Evolutionary conservation across 2,329 filamentous ascomycete genomes (phyloP).

Genomic region (Cordyceps farinosa): DNA sequence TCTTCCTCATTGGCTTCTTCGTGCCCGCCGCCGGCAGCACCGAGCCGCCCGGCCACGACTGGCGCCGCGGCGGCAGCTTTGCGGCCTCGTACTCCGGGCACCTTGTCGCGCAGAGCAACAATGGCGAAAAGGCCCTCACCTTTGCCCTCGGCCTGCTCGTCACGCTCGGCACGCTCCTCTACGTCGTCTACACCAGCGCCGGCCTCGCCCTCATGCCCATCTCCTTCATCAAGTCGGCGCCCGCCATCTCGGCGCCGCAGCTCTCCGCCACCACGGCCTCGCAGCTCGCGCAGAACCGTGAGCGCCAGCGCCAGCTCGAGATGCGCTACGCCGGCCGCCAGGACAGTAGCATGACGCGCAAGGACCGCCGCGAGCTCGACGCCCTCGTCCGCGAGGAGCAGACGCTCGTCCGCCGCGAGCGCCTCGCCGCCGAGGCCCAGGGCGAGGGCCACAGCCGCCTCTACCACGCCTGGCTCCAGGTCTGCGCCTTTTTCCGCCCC

Average conservation of each 20-base stretch:
- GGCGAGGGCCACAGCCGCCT: slow-evolving; percentile 74
- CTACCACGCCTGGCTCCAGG: slow-evolving; percentile 72
- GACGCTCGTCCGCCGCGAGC: slow-evolving; percentile 83
- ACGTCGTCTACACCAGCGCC: slow-evolving; percentile 82
- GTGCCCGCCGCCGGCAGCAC: slow-evolving; percentile 72
- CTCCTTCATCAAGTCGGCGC: slow-evolving; percentile 86
- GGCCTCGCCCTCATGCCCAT: slow-evolving; percentile 87
- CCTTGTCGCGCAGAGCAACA: slow-evolving; percentile 73
- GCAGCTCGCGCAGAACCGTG: slow-evolving; percentile 81
- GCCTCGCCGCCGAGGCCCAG: slow-evolving; percentile 76
- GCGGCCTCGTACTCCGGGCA: slow-evolving; percentile 86
- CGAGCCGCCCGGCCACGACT: slow-evolving; percentile 58
- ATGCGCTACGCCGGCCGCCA: slow-evolving; percentile 74
- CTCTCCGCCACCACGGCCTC: slow-evolving; percentile 73
- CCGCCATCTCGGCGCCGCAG: slow-evolving; percentile 77
- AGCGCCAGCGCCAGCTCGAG: slow-evolving; percentile 88
- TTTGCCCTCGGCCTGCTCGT: slow-evolving; percentile 88
- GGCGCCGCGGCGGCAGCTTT: slow-evolving; percentile 53
- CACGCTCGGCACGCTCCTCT: slow-evolving; percentile 79
- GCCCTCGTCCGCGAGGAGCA: slow-evolving; percentile 84
- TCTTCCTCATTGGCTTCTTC: slow-evolving; percentile 94
- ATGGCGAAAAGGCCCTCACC: slow-evolving; percentile 86
- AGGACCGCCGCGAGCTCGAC: slow-evolving; percentile 86
- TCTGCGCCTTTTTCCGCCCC: slow-evolving; percentile 78
- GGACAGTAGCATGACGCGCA: slow-evolving; percentile 71